phyloP scores from a whole-genome alignment of 2,329 filamentous ascomycete species.

The Rosellinia necatrix region DNA sequence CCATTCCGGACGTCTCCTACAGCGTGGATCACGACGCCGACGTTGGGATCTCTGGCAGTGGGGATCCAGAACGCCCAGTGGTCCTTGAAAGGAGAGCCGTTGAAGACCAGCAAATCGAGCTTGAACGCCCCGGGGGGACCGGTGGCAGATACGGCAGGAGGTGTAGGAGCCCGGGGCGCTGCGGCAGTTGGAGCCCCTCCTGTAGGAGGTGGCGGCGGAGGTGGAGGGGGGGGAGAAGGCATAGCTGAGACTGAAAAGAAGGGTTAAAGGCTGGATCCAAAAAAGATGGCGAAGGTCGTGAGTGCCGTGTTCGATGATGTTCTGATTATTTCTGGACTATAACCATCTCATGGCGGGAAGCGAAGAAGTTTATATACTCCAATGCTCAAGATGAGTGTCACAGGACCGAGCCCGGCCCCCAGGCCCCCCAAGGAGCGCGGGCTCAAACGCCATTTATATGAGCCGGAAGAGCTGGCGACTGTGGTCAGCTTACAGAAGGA shows the following conservation, averaged over 20 bases:
- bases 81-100: neutral
- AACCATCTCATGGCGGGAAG: too few species aligned
- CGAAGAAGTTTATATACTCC: too few species aligned
- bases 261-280: neutral
- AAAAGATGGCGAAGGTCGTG: neutral
- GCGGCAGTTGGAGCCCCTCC: neutral
- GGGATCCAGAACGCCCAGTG: neutral
- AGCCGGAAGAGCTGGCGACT: too few species aligned
- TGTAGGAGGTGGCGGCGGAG: neutral
- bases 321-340: too few species aligned
- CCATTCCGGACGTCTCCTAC: neutral
- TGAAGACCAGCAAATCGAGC: neutral
- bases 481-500: too few species aligned
- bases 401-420: too few species aligned
- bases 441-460: too few species aligned
- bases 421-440: too few species aligned
- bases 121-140: neutral
- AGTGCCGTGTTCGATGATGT: too few species aligned
- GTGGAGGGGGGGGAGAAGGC: neutral
- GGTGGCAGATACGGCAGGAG: neutral
- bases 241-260: neutral
- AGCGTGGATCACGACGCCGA: neutral
- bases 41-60: neutral
- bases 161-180: neutral
- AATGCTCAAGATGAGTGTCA: too few species aligned